Conservation (phyloP, 768 basidiomycete genomes). For the Rhizopogon sp. region DNA sequence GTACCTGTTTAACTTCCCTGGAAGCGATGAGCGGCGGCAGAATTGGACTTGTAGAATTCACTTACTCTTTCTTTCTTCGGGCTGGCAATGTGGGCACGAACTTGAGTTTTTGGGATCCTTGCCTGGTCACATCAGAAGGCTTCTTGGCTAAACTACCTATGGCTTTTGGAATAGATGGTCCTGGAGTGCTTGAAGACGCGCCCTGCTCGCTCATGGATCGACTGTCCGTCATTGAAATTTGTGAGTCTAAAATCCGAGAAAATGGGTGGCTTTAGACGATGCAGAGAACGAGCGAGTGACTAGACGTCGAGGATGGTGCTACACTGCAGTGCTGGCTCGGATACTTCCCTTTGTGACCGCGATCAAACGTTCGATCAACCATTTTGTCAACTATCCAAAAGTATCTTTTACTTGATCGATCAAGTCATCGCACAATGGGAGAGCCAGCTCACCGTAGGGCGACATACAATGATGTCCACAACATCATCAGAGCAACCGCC, state of each 20-base stretch:
- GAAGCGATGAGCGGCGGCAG: conserved; percentile 9
- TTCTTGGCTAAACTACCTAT: conserved; percentile 74
- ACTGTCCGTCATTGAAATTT: conserved; percentile 3
- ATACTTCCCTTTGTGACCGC: too few species aligned
- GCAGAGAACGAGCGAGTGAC: too few species aligned
- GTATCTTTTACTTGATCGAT: background rate
- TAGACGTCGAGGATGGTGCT: too few species aligned
- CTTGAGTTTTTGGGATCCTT: conserved; percentile 73
- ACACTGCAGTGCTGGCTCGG: too few species aligned
- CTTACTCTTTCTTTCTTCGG: conserved; percentile 74
- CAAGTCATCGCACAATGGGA: conserved; percentile 18
- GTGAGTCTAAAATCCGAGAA: conserved; percentile 6
- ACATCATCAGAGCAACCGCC: conserved; percentile 67
- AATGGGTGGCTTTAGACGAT: background rate
- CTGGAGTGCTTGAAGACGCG: conserved; percentile 1
- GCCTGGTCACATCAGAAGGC: conserved; percentile 64
- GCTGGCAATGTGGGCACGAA: conserved; percentile 74
- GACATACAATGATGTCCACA: conserved; percentile 93
- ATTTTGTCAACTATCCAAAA: too few species aligned
- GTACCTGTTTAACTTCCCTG: conserved; percentile 65
- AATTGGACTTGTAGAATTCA: background rate
- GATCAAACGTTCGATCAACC: too few species aligned
- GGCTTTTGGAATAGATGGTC: conserved; percentile 45
- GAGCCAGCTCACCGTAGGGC: conserved; percentile 58
- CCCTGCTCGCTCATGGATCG: background rate